Percentiles rank a stretch among this genome's conserved stretches.
These are phyloP conservation scores for Narthecium ossifragum DNA, from an alignment of 106 monocot genomes.

Conservation along the genomic window DNA sequence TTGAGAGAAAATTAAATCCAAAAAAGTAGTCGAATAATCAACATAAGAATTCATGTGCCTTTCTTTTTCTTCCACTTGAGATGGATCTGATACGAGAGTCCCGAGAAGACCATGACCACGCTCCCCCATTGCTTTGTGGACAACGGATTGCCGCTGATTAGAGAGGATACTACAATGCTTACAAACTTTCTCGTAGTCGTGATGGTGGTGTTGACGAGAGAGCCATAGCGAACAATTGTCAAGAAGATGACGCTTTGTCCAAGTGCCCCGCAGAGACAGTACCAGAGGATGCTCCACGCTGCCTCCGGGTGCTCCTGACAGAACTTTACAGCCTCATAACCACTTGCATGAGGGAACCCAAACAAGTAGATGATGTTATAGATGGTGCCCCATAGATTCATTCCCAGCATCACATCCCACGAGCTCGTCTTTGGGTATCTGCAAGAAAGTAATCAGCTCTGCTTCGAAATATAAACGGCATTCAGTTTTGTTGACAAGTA, in stretches of 20 bases:
- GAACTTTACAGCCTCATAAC: constrained; percentile 66
- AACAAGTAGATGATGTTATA: constrained; percentile 83
- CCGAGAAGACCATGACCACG: constrained; percentile 86
- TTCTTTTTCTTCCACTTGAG: constrained; percentile 32
- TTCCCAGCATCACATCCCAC: constrained; percentile 99
- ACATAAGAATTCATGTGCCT: no score
- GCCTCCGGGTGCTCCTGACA: constrained; percentile 83
- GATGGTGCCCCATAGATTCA: constrained; percentile 95
- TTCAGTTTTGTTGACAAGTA: no score
- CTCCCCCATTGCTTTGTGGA: constrained; percentile 81
- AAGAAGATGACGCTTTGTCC: constrained; percentile 96
- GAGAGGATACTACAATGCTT: constrained; percentile 87
- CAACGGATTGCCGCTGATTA: constrained; percentile 85
- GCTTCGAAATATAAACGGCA: no score
- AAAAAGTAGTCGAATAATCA: no score
- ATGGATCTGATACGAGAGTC: constrained; percentile 50
- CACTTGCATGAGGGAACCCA: constrained; percentile 63
- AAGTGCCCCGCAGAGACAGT: constrained; percentile 85
- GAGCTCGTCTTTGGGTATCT: constrained; percentile 90
- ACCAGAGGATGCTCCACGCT: constrained; percentile 91
- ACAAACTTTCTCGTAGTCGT: constrained; percentile 94
- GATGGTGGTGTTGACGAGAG: constrained; percentile 92
- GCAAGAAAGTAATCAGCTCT: not conserved
- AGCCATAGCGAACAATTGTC: constrained; percentile 74
- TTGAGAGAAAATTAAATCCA: no score